Conservation (phyloP, 2,329 filamentous ascomycete species). For the Penicillium sp. region DNA sequence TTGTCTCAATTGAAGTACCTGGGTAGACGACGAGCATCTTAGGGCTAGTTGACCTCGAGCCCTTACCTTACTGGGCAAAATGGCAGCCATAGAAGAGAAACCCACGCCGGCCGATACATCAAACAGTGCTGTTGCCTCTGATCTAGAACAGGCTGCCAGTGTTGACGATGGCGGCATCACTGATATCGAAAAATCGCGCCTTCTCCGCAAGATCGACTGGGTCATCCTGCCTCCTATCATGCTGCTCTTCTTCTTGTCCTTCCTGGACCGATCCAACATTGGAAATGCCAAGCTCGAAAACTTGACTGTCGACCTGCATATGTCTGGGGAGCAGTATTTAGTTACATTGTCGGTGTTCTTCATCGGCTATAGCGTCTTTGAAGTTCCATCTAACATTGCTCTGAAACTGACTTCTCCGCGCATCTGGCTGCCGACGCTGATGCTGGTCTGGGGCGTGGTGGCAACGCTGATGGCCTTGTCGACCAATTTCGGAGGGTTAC, state of each 20-base stretch:
- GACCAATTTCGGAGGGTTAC: constrained; percentile 19
- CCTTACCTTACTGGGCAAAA: background rate
- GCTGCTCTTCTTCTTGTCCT: constrained; percentile 42
- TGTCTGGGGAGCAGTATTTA: constrained; percentile 66
- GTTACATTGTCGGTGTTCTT: constrained; percentile 58
- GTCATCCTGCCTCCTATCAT: constrained; percentile 42
- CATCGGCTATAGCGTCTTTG: constrained; percentile 26
- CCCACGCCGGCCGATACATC: background rate
- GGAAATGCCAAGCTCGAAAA: constrained; percentile 68
- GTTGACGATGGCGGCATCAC: background rate
- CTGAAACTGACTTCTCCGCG: constrained; percentile 31
- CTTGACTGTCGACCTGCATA: constrained; percentile 57
- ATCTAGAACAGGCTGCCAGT: background rate
- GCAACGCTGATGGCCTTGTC: constrained; percentile 15
- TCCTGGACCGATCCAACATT: constrained; percentile 42
- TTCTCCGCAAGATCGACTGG: constrained; percentile 44
- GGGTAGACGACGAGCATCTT: background rate
- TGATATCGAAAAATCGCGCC: constrained; percentile 1
- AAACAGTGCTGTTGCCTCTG: background rate
- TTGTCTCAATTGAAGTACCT: background rate
- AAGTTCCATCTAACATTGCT: constrained; percentile 27
- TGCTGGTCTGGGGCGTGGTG: constrained; percentile 31
- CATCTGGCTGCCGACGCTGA: constrained; percentile 39
- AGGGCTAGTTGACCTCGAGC: background rate
- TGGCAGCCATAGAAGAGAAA: constrained; percentile 1